Conservation (phyloP, 1,139 yeast species). For the Blastobotrys capitulatus region DNA sequence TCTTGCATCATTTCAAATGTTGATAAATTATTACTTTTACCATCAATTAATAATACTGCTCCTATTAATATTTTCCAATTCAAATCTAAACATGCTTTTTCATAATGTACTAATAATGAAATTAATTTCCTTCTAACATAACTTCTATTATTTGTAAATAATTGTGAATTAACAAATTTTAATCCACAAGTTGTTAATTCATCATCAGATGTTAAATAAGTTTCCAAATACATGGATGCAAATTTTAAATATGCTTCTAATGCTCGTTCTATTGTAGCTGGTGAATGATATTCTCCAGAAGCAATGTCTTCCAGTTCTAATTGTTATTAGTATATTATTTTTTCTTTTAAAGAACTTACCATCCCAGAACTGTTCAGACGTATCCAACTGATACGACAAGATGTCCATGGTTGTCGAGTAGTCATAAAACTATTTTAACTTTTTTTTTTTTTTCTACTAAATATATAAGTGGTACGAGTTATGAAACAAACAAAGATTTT, state of each 20-base stretch:
- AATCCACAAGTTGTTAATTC: constrained; percentile 31
- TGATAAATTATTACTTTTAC: constrained; percentile 36
- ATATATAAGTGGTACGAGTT: no score
- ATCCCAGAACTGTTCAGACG: constrained; percentile 32
- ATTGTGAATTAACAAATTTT: constrained; percentile 27
- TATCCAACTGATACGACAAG: constrained; percentile 29
- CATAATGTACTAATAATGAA: constrained; percentile 21
- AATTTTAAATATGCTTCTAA: constrained; percentile 27
- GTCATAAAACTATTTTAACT: no score
- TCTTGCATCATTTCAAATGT: constrained; percentile 45
- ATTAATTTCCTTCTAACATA: constrained; percentile 31
- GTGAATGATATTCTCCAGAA: constrained; percentile 26
- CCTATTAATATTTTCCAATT: constrained; percentile 39
- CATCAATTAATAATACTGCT: constrained; percentile 46
- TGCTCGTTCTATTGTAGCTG: constrained; percentile 23
- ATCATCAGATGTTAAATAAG: constrained; percentile 29
- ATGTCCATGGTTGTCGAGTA: constrained; percentile 23
- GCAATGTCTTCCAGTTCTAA: constrained; percentile 25
- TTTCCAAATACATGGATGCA: constrained; percentile 29
- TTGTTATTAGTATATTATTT: not conserved
- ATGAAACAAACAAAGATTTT: no score
- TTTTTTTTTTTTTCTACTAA: no score
- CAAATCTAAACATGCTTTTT: constrained; percentile 15
- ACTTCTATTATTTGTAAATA: constrained; percentile 29
- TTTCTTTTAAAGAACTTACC: constrained; percentile 16